A percentile compares a stretch with the other conserved stretches of the same genome.
Conservation (phyloP, 1,139 yeast species). For the Taphrina confusa region DNA sequence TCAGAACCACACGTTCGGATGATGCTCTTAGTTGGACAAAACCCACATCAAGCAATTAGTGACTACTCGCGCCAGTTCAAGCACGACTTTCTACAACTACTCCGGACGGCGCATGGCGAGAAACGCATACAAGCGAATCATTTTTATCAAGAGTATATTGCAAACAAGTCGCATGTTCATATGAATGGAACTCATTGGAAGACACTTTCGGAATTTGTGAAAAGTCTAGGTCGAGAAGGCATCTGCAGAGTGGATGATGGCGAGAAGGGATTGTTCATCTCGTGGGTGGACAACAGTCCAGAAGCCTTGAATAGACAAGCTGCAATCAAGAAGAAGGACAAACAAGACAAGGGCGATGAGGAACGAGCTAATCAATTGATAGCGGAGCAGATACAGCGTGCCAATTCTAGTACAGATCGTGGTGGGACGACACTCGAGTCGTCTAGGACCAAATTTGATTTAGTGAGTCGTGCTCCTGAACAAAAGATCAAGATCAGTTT, state of each 20-base stretch:
- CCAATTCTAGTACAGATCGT: slow-evolving; percentile 44
- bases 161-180: slow-evolving; percentile 79
- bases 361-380: slow-evolving; percentile 52
- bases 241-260: slow-evolving; percentile 57
- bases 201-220: slow-evolving; percentile 69
- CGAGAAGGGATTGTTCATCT: slow-evolving; percentile 53
- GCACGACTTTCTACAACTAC: slow-evolving; percentile 62
- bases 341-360: slow-evolving; percentile 53
- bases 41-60: slow-evolving; percentile 55
- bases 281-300: slow-evolving; percentile 58
- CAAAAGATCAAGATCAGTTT: slow-evolving; percentile 15
- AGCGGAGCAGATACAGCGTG: slow-evolving; percentile 57
- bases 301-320: slow-evolving; percentile 50
- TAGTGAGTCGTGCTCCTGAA: slow-evolving; percentile 13
- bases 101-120: slow-evolving; percentile 75
- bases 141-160: slow-evolving; percentile 81
- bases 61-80: slow-evolving; percentile 64
- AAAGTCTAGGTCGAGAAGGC: slow-evolving; percentile 61
- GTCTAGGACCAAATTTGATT: not conserved
- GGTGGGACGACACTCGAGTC: not conserved
- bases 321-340: slow-evolving; percentile 47
- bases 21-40: slow-evolving; percentile 51
- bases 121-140: slow-evolving; percentile 76
- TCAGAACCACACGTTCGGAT: slow-evolving; percentile 74
- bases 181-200: slow-evolving; percentile 86